These are phyloP conservation scores for Mycena belliarum DNA, from an alignment of 768 basidiomycete genomes.

Conservation along the genomic window DNA sequence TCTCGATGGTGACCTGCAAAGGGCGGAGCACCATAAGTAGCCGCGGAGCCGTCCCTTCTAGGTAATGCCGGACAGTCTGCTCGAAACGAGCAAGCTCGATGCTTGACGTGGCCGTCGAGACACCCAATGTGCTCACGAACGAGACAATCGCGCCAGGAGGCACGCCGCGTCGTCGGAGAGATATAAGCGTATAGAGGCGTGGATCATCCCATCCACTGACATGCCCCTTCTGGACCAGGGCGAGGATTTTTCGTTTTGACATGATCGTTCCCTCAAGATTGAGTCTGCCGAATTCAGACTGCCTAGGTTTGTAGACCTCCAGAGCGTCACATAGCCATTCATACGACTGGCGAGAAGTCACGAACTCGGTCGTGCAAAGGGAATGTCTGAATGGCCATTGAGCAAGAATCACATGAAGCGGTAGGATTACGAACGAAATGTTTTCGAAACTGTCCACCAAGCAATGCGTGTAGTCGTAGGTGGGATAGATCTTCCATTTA, in stretches of 20 bases:
- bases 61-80: constrained; percentile 81
- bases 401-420: neutral
- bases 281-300: constrained; percentile 94
- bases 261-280: constrained; percentile 93
- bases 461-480: constrained; percentile 99
- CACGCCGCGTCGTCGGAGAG: constrained; percentile 90
- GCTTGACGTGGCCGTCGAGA: constrained; percentile 80
- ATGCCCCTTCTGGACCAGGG: constrained; percentile 80
- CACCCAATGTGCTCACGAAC: constrained; percentile 93
- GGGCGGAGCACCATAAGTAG: constrained; percentile 91
- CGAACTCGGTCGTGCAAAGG: constrained; percentile 94
- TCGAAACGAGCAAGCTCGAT: constrained; percentile 92
- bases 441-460: constrained; percentile 98
- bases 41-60: constrained; percentile 86
- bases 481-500: constrained; percentile 97
- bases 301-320: constrained; percentile 95
- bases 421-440: constrained; percentile 76
- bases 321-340: constrained; percentile 99
- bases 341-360: constrained; percentile 93
- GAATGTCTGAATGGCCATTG: constrained; percentile 68
- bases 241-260: constrained; percentile 93
- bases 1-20: constrained; percentile 88
- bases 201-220: constrained; percentile 98
- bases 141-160: constrained; percentile 95
- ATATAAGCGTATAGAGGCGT: constrained; percentile 94